phyloP scores from a whole-genome alignment of 2,329 filamentous ascomycete species.

The Aspergillus pseudotamarii region DNA sequence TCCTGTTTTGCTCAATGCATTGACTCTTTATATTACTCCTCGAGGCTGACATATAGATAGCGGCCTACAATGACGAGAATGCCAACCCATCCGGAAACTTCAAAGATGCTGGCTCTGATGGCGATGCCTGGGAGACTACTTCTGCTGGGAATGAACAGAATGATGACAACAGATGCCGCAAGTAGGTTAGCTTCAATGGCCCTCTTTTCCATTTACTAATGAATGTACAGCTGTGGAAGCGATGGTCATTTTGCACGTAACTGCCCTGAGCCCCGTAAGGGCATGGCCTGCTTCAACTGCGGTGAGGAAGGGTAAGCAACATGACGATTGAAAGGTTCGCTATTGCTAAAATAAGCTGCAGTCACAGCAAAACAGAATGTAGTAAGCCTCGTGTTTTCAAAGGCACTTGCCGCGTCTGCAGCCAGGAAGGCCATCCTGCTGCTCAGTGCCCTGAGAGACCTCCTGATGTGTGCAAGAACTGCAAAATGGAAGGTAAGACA shows the following conservation, averaged over 20 bases:
- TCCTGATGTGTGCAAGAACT: slow-evolving; percentile 51
- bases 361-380: slow-evolving; percentile 49
- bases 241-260: slow-evolving; percentile 45
- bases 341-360: slow-evolving; percentile 19
- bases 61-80: slow-evolving; percentile 19
- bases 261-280: slow-evolving; percentile 46
- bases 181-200: slow-evolving; percentile 31
- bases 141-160: slow-evolving; percentile 9
- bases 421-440: slow-evolving; percentile 50
- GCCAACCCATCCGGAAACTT: slow-evolving; percentile 13
- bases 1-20: not conserved
- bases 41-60: not conserved
- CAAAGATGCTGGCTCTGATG: slow-evolving; percentile 8
- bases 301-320: slow-evolving; percentile 42
- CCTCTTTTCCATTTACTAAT: slow-evolving; percentile 9
- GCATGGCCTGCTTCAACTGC: slow-evolving; percentile 47
- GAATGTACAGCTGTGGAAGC: slow-evolving; percentile 36
- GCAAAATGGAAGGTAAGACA: slow-evolving; percentile 46
- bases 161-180: slow-evolving; percentile 36
- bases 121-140: slow-evolving; percentile 8
- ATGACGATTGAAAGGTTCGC: not conserved
- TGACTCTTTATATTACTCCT: not conserved
- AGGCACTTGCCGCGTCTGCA: slow-evolving; percentile 50
- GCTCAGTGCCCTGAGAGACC: slow-evolving; percentile 48
- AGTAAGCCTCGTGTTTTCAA: slow-evolving; percentile 51